Percentiles rank a stretch among this genome's conserved stretches.
These are phyloP conservation scores for Rhodosporidiobolus sp. DNA, from an alignment of 768 basidiomycete species.

Conservation along the genomic window DNA sequence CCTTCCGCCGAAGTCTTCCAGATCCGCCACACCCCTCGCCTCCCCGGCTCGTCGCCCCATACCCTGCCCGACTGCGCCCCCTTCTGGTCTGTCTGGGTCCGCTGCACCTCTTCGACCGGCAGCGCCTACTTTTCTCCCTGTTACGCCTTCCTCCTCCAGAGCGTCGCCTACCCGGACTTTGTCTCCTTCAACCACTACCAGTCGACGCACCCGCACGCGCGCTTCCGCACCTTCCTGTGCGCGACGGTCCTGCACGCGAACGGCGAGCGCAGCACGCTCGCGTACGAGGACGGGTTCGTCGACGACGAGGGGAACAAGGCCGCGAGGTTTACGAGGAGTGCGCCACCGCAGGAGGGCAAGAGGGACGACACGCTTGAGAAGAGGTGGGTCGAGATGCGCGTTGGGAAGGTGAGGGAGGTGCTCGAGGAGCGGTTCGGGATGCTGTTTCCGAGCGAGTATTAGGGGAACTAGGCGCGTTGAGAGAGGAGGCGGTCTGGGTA, in stretches of 20 bases:
- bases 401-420: neutral
- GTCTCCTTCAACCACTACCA: conserved; percentile 23
- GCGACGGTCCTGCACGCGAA: neutral
- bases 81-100: conserved; percentile 15
- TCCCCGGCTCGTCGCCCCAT: conserved; percentile 4
- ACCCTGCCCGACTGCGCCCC: conserved; percentile 19
- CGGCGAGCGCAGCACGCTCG: conserved; percentile 22
- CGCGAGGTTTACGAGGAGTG: conserved; percentile 15
- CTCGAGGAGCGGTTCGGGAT: conserved; percentile 24
- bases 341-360: neutral
- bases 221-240: conserved; percentile 17
- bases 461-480: conserved; percentile 11
- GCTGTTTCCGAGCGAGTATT: conserved; percentile 12
- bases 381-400: conserved; percentile 15
- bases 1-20: conserved; percentile 13
- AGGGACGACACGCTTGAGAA: conserved; percentile 11
- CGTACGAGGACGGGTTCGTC: conserved; percentile 1
- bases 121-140: conserved; percentile 5
- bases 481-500: too few species aligned
- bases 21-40: neutral
- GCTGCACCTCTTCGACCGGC: neutral
- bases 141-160: conserved; percentile 26
- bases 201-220: neutral
- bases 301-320: conserved; percentile 6
- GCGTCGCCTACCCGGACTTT: conserved; percentile 11